Base-by-base conservation (phyloP, 352 stramenopile species). In the Plasmopara muralis region DNA sequence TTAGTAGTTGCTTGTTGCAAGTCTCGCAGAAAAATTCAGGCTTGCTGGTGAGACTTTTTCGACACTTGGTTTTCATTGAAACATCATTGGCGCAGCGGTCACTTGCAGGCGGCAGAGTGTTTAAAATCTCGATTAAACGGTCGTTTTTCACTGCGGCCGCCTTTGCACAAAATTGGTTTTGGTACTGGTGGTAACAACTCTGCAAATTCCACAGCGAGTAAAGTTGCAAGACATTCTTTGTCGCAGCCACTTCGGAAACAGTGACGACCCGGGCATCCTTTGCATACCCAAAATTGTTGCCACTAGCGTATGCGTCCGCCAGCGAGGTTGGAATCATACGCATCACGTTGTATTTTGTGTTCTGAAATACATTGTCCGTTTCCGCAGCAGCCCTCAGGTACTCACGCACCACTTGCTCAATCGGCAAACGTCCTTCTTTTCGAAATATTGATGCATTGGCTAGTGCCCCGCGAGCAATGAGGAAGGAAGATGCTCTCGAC, bases 331-430 rank as follows among this genome's bases (percentile, higher is more conserved):
- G 81, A 16, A 93, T 60, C 83, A 93, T 93, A 25, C 83, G 76
- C 52, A 70, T 86, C 30, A 94, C 56, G 35, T 76, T 92, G 77
- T 96, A 96, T 74, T 96, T 96, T 55, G 83, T 89, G 68, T 95
- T 96, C 48, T 93, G 82, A 45, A 81, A 93, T 44, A 91, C 74
- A 39, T 94, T 94, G 70, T 95, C 85, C 4, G 69, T 83, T 68
- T 92, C 81, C 6, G 80, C 83, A 0, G 79, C 70, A 35, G 73
- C 66, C 44, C 77, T 72, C n/a, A 93, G 61, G 58, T 91, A 93
- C 38, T 83, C 75, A 1, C 70, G 47, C 14, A 87, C 75, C 47
- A 89, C 82, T 42, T 89, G 61, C 9, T 68, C 57, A 43, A 76
- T 71, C 15, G 73, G 65, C 41, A 93, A 66, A 50, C 80, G 76